Evolutionary conservation across 129 eudicot species (phyloP).

Genomic region (Silybum marianum): DNA sequence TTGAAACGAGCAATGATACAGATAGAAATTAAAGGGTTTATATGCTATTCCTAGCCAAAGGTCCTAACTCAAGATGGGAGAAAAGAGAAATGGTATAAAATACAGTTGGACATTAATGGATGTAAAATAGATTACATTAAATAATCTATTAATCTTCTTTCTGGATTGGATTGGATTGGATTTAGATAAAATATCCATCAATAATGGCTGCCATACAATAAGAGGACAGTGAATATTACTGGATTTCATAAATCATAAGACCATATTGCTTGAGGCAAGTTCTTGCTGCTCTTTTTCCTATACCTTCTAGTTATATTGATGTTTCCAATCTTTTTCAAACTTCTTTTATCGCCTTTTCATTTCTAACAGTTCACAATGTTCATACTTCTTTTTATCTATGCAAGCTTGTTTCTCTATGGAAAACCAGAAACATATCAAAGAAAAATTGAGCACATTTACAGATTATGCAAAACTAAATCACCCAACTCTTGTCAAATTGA

Average conservation of each 20-base stretch:
- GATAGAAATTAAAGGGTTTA: no score
- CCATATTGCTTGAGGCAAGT: neutral
- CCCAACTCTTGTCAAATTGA: neutral
- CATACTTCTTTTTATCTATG: neutral
- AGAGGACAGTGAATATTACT: neutral
- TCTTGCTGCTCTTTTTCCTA: neutral
- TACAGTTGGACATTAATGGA: neutral
- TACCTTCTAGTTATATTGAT: neutral
- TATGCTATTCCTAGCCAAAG: no score
- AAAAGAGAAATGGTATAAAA: no score
- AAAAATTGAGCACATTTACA: neutral
- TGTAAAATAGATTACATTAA: neutral
- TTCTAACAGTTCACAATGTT: neutral
- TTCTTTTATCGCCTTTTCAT: neutral
- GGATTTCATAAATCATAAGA: neutral
- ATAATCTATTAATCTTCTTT: neutral
- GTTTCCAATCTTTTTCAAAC: neutral
- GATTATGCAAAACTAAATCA: neutral
- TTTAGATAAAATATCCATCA: neutral
- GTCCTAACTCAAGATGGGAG: no score
- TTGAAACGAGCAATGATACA: neutral
- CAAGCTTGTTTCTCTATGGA: neutral
- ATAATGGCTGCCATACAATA: neutral
- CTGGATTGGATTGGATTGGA: neutral
- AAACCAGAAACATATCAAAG: neutral